Percentiles rank a stretch among this genome's conserved stretches.
phyloP scores from a whole-genome alignment of 768 basidiomycete genomes.

The Mycena rosella region DNA sequence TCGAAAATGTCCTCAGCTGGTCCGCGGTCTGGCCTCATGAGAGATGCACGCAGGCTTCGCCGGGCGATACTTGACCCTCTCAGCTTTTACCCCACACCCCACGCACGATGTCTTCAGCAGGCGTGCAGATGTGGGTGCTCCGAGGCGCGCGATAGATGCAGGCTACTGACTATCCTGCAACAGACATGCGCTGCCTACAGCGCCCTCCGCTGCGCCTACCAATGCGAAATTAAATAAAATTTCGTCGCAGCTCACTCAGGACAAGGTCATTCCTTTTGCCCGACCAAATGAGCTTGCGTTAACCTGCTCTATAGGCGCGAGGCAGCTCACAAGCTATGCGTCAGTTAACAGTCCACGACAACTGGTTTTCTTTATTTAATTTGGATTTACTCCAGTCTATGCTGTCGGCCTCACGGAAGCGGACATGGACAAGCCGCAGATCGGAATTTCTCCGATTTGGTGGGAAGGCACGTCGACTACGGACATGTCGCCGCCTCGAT shows the following conservation, averaged over 20 bases:
- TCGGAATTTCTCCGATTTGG: conserved; percentile 92
- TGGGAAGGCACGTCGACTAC: conserved; percentile 78
- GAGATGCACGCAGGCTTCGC: conserved; percentile 4
- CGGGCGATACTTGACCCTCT: neutral
- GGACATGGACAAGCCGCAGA: conserved; percentile 88
- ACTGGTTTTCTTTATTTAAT: neutral
- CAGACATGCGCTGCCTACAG: conserved; percentile 59
- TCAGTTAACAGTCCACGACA: conserved; percentile 50
- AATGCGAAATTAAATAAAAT: conserved; percentile 75
- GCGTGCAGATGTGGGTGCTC: conserved; percentile 69
- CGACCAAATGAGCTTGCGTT: conserved; percentile 8
- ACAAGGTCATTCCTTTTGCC: conserved; percentile 67
- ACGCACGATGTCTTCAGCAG: conserved; percentile 60
- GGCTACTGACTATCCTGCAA: neutral
- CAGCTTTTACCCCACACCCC: conserved; percentile 1
- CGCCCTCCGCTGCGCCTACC: conserved; percentile 38
- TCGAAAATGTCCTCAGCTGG: neutral
- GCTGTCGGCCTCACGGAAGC: conserved; percentile 81
- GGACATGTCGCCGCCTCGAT: neutral
- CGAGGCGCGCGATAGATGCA: neutral
- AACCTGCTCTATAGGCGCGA: conserved; percentile 57
- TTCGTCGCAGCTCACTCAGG: conserved; percentile 80
- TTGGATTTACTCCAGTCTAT: conserved; percentile 66
- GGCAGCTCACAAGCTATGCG: conserved; percentile 92
- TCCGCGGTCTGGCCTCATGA: neutral